Conservation (phyloP, 306 rosid genomes). For the Prunus mongolica region DNA sequence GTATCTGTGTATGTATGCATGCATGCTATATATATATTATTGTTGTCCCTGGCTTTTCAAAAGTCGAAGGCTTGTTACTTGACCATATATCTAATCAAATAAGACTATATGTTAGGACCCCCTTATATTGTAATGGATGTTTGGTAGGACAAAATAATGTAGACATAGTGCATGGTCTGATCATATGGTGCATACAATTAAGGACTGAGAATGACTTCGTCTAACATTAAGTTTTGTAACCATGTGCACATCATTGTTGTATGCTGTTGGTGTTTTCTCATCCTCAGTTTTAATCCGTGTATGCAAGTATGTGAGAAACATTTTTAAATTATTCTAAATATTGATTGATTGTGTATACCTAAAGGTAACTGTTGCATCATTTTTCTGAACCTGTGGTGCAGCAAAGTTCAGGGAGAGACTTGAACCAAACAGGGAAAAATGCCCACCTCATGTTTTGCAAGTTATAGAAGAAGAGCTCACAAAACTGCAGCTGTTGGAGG, state of each 20-base stretch:
- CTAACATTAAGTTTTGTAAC: neutral
- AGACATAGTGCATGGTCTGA: neutral
- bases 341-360: slow-evolving; percentile 7
- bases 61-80: neutral
- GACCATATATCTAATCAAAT: neutral
- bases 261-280: slow-evolving; percentile 10
- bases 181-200: neutral
- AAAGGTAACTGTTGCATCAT: slow-evolving; percentile 16
- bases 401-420: slow-evolving; percentile 92
- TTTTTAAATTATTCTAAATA: slow-evolving; percentile 14
- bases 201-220: neutral
- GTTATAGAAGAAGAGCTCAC: slow-evolving; percentile 97
- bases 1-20: neutral
- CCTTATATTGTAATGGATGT: neutral
- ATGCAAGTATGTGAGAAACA: neutral
- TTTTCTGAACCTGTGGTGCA: slow-evolving; percentile 25
- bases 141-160: neutral
- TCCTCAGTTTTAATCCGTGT: slow-evolving; percentile 5
- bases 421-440: slow-evolving; percentile 90
- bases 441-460: slow-evolving; percentile 89
- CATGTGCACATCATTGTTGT: neutral
- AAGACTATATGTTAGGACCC: neutral
- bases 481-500: slow-evolving; percentile 87
- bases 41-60: slow-evolving; percentile 1
- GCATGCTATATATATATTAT: no score